These are phyloP conservation scores for Coemansia aciculifera DNA, from an alignment of 192 early-diverging fungal genomes.

Conservation along the genomic window DNA sequence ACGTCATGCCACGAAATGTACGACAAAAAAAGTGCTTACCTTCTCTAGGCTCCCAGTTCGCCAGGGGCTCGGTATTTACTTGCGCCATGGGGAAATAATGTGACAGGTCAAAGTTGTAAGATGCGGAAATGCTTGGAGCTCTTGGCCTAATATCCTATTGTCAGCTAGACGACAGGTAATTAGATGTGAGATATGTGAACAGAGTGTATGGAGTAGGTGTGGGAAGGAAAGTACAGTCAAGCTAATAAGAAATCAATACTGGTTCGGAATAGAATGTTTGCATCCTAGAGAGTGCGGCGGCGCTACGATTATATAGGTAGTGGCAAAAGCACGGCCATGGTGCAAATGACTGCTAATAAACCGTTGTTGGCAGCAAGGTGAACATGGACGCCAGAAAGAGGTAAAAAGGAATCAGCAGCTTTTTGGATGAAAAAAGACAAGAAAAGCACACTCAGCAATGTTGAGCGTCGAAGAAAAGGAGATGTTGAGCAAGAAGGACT, in stretches of 20 bases:
- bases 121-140: background rate
- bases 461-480: background rate
- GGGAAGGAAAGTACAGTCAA: background rate
- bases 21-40: slow-evolving; percentile 5
- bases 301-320: background rate
- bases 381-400: background rate
- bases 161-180: background rate
- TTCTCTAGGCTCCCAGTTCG: slow-evolving; percentile 1
- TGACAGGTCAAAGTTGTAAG: background rate
- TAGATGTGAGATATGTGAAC: background rate
- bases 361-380: background rate
- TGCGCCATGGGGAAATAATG: background rate
- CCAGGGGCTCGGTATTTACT: background rate
- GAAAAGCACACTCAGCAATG: background rate
- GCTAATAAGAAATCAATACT: background rate
- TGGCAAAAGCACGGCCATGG: background rate
- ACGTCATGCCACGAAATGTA: background rate
- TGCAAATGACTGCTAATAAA: background rate
- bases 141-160: background rate
- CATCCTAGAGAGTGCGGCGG: background rate
- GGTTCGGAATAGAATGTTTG: background rate
- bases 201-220: background rate
- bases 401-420: background rate
- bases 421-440: background rate
- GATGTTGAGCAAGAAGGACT: background rate